phyloP scores from a whole-genome alignment of 2,329 filamentous ascomycete species.

The Cordyceps fumosorosea region DNA sequence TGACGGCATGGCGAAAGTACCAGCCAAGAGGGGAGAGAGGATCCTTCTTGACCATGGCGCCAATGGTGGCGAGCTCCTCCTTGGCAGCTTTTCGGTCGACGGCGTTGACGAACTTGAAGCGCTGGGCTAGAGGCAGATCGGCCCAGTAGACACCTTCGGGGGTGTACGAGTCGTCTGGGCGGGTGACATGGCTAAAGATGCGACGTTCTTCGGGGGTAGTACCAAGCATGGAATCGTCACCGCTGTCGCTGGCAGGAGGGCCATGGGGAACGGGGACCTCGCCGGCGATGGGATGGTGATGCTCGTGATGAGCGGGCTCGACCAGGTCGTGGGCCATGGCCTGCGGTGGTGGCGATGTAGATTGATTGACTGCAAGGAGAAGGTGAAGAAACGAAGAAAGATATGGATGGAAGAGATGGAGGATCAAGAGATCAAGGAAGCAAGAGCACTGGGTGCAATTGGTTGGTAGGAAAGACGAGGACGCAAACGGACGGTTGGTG shows the following conservation, averaged over 20 bases:
- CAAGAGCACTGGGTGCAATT: background rate
- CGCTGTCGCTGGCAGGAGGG: slow-evolving; percentile 40
- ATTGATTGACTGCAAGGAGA: background rate
- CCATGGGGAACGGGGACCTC: slow-evolving; percentile 50
- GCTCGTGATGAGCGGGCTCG: slow-evolving; percentile 19
- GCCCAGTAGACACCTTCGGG: slow-evolving; percentile 86
- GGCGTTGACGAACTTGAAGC: slow-evolving; percentile 66
- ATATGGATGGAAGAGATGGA: background rate
- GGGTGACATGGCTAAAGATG: slow-evolving; percentile 72
- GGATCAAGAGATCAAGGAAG: background rate
- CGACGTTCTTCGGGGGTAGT: slow-evolving; percentile 45
- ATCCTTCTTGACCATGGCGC: slow-evolving; percentile 77
- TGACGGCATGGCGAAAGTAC: slow-evolving; percentile 86
- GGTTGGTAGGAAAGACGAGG: background rate
- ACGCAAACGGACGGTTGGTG: slow-evolving; percentile 5
- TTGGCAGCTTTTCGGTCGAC: slow-evolving; percentile 65
- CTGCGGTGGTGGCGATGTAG: background rate
- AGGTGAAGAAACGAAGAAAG: background rate
- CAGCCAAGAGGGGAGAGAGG: slow-evolving; percentile 76
- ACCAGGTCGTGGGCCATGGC: slow-evolving; percentile 5
- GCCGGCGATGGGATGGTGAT: slow-evolving; percentile 38
- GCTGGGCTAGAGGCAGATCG: slow-evolving; percentile 65
- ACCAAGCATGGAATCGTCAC: slow-evolving; percentile 36
- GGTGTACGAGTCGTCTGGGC: slow-evolving; percentile 84
- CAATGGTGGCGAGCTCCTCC: slow-evolving; percentile 60